Conservation (phyloP, 2,329 filamentous ascomycete species). For the Sporothrix euskadiensis region DNA sequence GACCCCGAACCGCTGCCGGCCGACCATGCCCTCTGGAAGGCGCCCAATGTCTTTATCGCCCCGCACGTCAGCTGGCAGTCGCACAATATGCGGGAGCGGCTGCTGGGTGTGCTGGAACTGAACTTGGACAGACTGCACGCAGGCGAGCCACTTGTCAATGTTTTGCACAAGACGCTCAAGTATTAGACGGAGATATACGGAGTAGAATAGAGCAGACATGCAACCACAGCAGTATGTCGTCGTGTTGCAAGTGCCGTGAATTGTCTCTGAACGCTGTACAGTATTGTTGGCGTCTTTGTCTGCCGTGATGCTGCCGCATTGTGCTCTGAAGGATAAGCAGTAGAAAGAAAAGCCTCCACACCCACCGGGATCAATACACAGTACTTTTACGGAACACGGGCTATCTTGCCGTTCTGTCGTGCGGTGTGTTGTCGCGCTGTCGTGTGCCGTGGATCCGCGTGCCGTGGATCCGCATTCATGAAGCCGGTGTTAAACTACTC, state of each 20-base stretch:
- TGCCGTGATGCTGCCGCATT: neutral
- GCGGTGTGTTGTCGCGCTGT: neutral
- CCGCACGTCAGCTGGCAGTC: slow-evolving; percentile 36
- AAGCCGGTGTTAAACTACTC: neutral
- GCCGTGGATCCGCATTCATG: neutral
- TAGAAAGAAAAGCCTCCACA: neutral
- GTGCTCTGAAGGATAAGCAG: neutral
- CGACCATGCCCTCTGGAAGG: slow-evolving; percentile 61
- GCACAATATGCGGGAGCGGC: slow-evolving; percentile 16
- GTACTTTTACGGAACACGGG: neutral
- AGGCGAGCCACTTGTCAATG: slow-evolving; percentile 28
- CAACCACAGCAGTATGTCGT: neutral
- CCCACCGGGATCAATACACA: neutral
- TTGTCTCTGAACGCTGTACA: neutral
- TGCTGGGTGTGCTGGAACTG: slow-evolving; percentile 28
- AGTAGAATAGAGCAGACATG: neutral
- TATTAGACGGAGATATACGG: slow-evolving; percentile 23
- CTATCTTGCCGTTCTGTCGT: no score
- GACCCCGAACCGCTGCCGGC: slow-evolving; percentile 65
- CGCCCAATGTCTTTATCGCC: slow-evolving; percentile 58
- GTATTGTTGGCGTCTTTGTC: neutral
- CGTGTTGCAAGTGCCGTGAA: neutral
- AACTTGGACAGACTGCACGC: slow-evolving; percentile 28
- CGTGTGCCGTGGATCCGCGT: neutral
- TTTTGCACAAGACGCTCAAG: slow-evolving; percentile 28